Percentiles rank a stretch among this genome's conserved stretches.
Evolutionary conservation across 768 basidiomycete genomes (phyloP).

Genomic region (Leccinum subgranulosum): DNA sequence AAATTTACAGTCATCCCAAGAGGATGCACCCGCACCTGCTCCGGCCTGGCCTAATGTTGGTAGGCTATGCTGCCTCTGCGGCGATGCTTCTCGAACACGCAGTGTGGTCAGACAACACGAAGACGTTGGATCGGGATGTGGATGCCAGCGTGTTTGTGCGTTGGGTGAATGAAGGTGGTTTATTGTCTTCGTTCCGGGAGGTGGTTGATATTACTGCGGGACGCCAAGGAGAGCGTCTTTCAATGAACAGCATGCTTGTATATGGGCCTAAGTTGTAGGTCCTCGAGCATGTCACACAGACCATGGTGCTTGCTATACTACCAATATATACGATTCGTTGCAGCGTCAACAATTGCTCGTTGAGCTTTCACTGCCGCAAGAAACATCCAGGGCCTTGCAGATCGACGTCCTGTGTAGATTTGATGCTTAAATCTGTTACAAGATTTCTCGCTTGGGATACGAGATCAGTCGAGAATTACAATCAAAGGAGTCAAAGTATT

Average conservation of each 20-base stretch:
- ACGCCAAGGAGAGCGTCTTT: conserved; percentile 2
- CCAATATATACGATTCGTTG: neutral
- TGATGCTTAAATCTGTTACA: neutral
- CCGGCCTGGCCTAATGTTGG: conserved; percentile 56
- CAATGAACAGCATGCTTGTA: conserved; percentile 14
- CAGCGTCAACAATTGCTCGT: neutral
- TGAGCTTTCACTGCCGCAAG: neutral
- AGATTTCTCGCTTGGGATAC: conserved; percentile 4
- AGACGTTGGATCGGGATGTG: conserved; percentile 30
- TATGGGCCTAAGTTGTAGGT: conserved; percentile 22
- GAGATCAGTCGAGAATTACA: conserved; percentile 1
- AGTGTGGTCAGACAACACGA: conserved; percentile 47
- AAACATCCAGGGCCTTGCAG: neutral
- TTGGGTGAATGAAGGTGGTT: conserved; percentile 45
- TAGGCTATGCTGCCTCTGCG: conserved; percentile 52
- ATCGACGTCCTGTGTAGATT: neutral
- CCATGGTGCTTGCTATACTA: neutral
- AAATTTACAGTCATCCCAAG: conserved; percentile 37
- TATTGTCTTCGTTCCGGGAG: conserved; percentile 27
- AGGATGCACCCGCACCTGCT: conserved; percentile 45
- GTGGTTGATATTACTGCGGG: conserved; percentile 8
- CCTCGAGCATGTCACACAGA: neutral
- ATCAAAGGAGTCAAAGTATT: neutral
- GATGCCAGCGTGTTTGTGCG: conserved; percentile 53
- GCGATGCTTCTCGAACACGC: conserved; percentile 67